Percentiles rank a stretch among this genome's conserved stretches.
These are phyloP conservation scores for Microcyclospora pomicola DNA, from an alignment of 2,329 filamentous ascomycete genomes.

Conservation along the genomic window DNA sequence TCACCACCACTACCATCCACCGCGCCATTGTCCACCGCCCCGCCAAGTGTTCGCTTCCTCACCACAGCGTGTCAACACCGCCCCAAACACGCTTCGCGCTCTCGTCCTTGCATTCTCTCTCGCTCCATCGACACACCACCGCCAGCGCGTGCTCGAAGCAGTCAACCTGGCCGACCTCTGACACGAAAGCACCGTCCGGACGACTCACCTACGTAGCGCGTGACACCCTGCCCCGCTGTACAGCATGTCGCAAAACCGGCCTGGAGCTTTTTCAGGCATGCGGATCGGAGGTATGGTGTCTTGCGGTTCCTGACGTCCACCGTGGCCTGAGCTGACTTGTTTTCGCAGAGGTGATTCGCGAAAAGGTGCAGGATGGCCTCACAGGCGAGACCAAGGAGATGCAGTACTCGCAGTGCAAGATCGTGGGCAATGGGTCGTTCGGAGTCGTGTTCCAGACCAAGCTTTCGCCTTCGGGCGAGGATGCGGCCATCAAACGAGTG, in stretches of 20 bases:
- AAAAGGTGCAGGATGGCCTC: slow-evolving; percentile 96
- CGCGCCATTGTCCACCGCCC: slow-evolving; percentile 2
- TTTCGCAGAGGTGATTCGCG: slow-evolving; percentile 75
- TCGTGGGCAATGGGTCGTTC: slow-evolving; percentile 97
- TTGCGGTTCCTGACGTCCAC: slow-evolving; percentile 2
- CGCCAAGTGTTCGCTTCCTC: not conserved
- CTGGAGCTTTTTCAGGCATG: slow-evolving; percentile 73
- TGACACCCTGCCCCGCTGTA: slow-evolving; percentile 6
- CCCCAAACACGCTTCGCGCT: not conserved
- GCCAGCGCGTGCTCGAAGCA: not conserved
- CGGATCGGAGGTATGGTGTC: slow-evolving; percentile 84
- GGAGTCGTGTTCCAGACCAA: slow-evolving; percentile 99
- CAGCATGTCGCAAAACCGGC: slow-evolving; percentile 79
- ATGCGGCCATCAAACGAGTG: slow-evolving; percentile 97
- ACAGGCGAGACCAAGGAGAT: slow-evolving; percentile 94
- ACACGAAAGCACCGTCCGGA: not conserved
- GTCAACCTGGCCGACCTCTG: not conserved
- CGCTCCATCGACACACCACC: not conserved
- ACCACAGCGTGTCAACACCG: not conserved
- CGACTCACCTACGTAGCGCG: not conserved
- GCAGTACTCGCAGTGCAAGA: slow-evolving; percentile 98
- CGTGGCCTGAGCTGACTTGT: slow-evolving; percentile 21
- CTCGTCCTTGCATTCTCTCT: not conserved
- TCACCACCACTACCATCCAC: slow-evolving; percentile 1
- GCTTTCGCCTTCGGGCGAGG: slow-evolving; percentile 91